A percentile compares a stretch with the other conserved stretches of the same genome.
phyloP scores from a whole-genome alignment of 345 rosid species.

The Heritiera littoralis region DNA sequence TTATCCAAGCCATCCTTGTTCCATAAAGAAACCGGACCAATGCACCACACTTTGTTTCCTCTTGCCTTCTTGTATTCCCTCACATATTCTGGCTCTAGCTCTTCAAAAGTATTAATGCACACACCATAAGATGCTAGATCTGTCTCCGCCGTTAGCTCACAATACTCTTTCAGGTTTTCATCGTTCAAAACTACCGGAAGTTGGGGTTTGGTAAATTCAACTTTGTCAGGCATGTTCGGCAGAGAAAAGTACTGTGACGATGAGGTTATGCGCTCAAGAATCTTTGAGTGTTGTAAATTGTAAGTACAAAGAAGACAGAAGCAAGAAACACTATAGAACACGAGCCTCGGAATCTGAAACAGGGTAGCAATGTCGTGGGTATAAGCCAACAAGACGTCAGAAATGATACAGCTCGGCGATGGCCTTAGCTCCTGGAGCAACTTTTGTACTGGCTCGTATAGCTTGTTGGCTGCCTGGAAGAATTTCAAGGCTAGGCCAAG shows the following conservation, averaged over 20 bases:
- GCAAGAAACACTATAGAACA: constrained; percentile 41
- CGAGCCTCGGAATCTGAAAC: constrained; percentile 44
- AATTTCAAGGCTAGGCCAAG: constrained; percentile 22
- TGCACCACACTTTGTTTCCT: neutral
- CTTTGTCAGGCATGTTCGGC: constrained; percentile 32
- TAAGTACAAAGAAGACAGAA: constrained; percentile 33
- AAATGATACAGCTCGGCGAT: constrained; percentile 45
- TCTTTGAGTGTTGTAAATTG: constrained; percentile 18
- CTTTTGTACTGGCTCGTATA: constrained; percentile 27
- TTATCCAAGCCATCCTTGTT: neutral
- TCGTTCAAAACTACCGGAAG: constrained; percentile 19
- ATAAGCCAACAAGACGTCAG: constrained; percentile 39
- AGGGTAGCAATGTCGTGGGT: constrained; percentile 37
- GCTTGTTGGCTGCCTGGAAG: constrained; percentile 29
- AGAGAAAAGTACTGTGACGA: constrained; percentile 21
- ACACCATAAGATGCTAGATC: constrained; percentile 40
- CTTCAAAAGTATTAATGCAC: constrained; percentile 38
- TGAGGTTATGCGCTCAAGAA: constrained; percentile 13
- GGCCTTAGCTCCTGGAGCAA: constrained; percentile 34
- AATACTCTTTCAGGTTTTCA: constrained; percentile 18
- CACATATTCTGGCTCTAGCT: neutral
- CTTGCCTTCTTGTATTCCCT: neutral
- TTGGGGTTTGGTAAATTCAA: constrained; percentile 36
- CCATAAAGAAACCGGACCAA: neutral
- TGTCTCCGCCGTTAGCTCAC: constrained; percentile 19